These are phyloP conservation scores for Diaporthe ampelina DNA, from an alignment of 2,329 filamentous ascomycete species.

Conservation along the genomic window DNA sequence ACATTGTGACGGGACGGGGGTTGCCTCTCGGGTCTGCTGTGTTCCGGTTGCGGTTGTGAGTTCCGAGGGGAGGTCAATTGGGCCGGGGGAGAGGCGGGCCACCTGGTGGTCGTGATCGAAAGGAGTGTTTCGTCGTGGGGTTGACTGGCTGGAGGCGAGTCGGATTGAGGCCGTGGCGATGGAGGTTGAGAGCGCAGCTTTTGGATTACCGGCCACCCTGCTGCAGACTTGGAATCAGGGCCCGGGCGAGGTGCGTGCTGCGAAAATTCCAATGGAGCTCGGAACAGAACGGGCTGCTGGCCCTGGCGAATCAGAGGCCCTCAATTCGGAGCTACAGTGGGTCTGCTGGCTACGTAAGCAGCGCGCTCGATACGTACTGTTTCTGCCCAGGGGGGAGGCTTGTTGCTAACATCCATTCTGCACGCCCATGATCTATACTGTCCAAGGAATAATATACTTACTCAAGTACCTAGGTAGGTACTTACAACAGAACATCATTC, in stretches of 20 bases:
- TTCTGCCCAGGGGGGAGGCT: neutral
- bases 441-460: too few relatives aligned
- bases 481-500: too few relatives aligned
- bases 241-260: slow-evolving; percentile 34
- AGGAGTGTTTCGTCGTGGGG: slow-evolving; percentile 32
- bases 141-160: slow-evolving; percentile 23
- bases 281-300: slow-evolving; percentile 39
- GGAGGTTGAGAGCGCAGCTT: slow-evolving; percentile 37
- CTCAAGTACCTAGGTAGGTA: too few relatives aligned
- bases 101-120: slow-evolving; percentile 29
- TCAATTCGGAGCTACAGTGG: slow-evolving; percentile 38
- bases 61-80: slow-evolving; percentile 12
- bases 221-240: slow-evolving; percentile 31
- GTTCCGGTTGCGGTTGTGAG: neutral
- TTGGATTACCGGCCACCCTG: slow-evolving; percentile 30
- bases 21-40: neutral
- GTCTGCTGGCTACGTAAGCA: slow-evolving; percentile 25
- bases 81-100: slow-evolving; percentile 10
- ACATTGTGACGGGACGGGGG: slow-evolving; percentile 34
- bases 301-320: slow-evolving; percentile 36
- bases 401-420: too few relatives aligned
- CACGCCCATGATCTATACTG: too few relatives aligned
- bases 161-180: slow-evolving; percentile 20
- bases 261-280: slow-evolving; percentile 42
- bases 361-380: neutral